Base-by-base conservation (phyloP, 1,139 yeast genomes). In the Geotrichum fermentans region DNA sequence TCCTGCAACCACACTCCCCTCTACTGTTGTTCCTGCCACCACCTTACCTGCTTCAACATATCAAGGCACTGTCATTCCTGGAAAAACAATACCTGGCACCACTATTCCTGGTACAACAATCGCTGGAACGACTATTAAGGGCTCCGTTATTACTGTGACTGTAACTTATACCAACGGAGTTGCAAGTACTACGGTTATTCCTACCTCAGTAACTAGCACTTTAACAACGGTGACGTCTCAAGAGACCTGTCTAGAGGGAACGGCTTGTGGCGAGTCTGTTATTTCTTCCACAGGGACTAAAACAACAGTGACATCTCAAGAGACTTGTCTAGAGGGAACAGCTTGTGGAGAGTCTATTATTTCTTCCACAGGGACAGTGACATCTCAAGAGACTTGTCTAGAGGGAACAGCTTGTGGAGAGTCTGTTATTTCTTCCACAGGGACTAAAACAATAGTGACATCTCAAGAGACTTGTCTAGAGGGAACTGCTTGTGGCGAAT, bases 91-190 rank as follows among this genome's bases (percentile, higher is more conserved):
- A 34, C 50, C 52, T 13, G 50, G 50, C 14, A 40, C 50, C 4
- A 43, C 45, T 10, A 43, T 53, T 13, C 49, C 56, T 2, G 55
- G 53, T 17, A 52, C 57, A 14, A 45, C 50, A 10, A 45, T 55
- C 18, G 54, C 57, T 3, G 59, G 55, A 8, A 44, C 48, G 13
- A 53, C 51, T 1, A 17, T 42, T 30, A 44, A 38, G 10, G 57
- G 52, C 2, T 42, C 50, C n/a, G 49, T 54, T 8, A 35, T 54
- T 16, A 56, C 52, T 17, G 40, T 52, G 33, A 55, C 58, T 3
- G 29, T 56, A 22, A 53, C 50, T 30, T 47, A 42, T 21, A 45
- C 41, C 4, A 40, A 45, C 14, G 49, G 49, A 8, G 33, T 28
- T 3, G 33, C 41, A n/a, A 21, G 24, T 14, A 51, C 54, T 3